These are phyloP conservation scores for Lipomyces orientalis DNA, from an alignment of 805 yeast genomes.

Conservation along the genomic window DNA sequence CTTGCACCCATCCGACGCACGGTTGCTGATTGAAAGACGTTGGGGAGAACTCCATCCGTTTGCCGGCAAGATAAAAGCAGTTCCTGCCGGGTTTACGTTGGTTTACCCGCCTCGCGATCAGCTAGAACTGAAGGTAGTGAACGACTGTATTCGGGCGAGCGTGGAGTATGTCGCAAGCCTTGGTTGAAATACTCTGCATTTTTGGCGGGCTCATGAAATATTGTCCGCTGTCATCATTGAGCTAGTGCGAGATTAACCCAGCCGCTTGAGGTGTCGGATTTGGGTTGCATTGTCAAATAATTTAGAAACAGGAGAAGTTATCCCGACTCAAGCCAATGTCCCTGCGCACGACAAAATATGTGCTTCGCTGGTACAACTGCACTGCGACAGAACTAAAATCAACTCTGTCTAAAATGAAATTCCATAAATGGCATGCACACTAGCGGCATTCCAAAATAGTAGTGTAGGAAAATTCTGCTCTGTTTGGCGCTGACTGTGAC, in stretches of 20 bases:
- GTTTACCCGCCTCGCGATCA: background rate
- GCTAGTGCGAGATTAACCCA: background rate
- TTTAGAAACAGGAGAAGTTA: too few species aligned
- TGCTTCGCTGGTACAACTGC: too few species aligned
- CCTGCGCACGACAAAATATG: too few species aligned
- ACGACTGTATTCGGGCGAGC: background rate
- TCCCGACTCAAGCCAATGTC: too few species aligned
- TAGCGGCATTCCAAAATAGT: too few species aligned
- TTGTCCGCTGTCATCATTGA: background rate
- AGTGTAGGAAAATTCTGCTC: too few species aligned
- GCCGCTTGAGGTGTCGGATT: too few species aligned
- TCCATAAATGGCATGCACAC: too few species aligned
- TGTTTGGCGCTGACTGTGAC: too few species aligned
- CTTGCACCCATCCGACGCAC: conserved; percentile 2
- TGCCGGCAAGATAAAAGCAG: background rate
- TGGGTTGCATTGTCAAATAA: too few species aligned
- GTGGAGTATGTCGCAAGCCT: background rate
- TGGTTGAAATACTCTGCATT: background rate
- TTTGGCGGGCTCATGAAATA: background rate
- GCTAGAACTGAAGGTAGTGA: background rate
- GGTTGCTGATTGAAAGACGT: background rate
- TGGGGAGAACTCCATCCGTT: background rate
- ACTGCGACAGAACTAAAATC: too few species aligned
- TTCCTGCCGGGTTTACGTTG: background rate
- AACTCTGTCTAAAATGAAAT: too few species aligned